Base-by-base conservation (phyloP, 2,329 filamentous ascomycete species). In the Talaromyces rugulosus region DNA sequence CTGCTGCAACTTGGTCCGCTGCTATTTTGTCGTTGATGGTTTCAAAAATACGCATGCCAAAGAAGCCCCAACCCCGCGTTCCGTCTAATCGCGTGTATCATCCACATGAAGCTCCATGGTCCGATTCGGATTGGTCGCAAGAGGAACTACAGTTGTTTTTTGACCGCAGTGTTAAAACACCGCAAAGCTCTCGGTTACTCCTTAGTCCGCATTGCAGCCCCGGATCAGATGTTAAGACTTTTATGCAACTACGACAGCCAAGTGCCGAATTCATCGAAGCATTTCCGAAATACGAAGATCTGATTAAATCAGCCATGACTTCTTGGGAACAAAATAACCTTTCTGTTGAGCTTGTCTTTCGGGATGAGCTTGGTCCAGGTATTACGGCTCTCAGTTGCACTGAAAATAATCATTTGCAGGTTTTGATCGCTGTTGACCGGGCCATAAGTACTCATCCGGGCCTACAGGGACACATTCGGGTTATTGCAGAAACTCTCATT, bases 1-100 rank as follows among this genome's bases (percentile, higher is more conserved):
- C 72, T 5, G 68, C 74, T 4, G 75, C 78, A 4, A 85, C 82
- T 7, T 85, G 83, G 83, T 81, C 75, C 14, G 77, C 80, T 14
- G 82, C 81, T 11, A 67, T 85, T 18, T 71, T 83, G 4, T 80
- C 80, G 0, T 71, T 84, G 30, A 73, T 75, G 57, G 80, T 76
- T 11, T 80, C 81, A 1, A 81, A 81, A 44, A 75, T 84, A 64
- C 77, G 79, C 14, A 77, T 80, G 69, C 80, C 80, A 1, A 75
- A 76, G 52, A 71, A 77, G 65, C 70, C 74, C 12, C 69, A 72
- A 47, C 74, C 72, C 16, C 72, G 66, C 6, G 74, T 71, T 56
- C 71, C 71, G 31, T 66, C 71, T 50, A 72, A 71, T 16, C 70
- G 65, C 51, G 70, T 72, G 4, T 81, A 77, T 61, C 77, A 80